Conservation (phyloP, 441 rosid species). For the Eutrema salsugineum region DNA sequence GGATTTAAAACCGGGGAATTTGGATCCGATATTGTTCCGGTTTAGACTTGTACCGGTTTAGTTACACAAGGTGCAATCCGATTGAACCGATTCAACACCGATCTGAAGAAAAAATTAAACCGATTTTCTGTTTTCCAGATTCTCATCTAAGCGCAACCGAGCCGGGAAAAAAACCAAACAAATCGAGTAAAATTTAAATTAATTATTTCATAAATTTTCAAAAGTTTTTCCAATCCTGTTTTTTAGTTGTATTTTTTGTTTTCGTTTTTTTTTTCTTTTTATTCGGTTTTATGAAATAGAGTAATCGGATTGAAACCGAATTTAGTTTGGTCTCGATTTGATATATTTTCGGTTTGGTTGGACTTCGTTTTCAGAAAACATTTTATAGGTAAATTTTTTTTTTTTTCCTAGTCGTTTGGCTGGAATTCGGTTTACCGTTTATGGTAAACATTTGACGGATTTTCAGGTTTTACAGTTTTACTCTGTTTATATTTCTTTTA, state of each 20-base stretch:
- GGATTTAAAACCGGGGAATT: no score
- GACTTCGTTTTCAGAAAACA: no score
- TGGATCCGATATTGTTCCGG: no score
- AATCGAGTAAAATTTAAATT: no score
- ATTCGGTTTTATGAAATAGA: background rate
- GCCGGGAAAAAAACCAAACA: no score
- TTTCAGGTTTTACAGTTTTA: background rate
- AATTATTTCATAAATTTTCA: background rate
- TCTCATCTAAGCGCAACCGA: background rate
- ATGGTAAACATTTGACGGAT: background rate
- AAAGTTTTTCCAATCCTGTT: background rate
- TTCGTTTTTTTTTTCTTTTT: background rate
- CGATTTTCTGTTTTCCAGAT: background rate
- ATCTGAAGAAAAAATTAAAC: background rate
- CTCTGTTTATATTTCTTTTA: background rate
- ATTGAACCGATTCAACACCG: background rate
- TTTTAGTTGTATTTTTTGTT: no score
- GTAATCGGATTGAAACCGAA: background rate
- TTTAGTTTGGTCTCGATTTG: background rate
- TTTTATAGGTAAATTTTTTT: no score
- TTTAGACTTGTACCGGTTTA: no score
- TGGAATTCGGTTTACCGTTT: background rate
- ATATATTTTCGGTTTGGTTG: background rate
- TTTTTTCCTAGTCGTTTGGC: background rate
- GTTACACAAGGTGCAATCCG: no score